Conservation (phyloP, 345 rosid genomes). For the Aegle marmelos region DNA sequence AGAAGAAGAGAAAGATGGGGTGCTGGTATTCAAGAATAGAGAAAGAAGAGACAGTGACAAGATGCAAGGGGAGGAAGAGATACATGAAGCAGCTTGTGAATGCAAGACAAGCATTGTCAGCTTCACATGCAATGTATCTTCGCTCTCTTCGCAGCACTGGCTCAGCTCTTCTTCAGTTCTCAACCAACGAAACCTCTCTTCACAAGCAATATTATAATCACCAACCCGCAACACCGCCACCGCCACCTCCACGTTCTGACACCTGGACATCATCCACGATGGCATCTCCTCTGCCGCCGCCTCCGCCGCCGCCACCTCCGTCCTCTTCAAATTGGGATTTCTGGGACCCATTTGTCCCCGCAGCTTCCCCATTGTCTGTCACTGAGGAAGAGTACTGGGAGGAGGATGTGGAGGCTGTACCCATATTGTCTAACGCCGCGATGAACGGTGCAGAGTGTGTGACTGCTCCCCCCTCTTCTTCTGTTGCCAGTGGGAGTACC, state of each 20-base stretch:
- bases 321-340: conserved; percentile 81
- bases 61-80: conserved; percentile 85
- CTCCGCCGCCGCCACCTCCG: conserved; percentile 72
- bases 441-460: conserved; percentile 35
- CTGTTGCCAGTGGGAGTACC: conserved; percentile 59
- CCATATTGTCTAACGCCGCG: conserved; percentile 40
- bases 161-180: conserved; percentile 73
- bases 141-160: conserved; percentile 86
- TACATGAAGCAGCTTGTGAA: conserved; percentile 80
- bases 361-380: conserved; percentile 43
- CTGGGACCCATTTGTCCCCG: conserved; percentile 83
- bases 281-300: conserved; percentile 47
- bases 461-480: conserved; percentile 50
- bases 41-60: conserved; percentile 78
- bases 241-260: conserved; percentile 42
- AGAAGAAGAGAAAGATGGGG: conserved; percentile 51
- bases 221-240: conserved; percentile 23
- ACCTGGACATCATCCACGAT: conserved; percentile 73
- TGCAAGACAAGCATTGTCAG: conserved; percentile 80
- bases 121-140: conserved; percentile 81
- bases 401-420: conserved; percentile 52
- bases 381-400: conserved; percentile 60
- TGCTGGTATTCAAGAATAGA: conserved; percentile 78
- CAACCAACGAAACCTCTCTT: conserved; percentile 60
- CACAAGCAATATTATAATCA: conserved; percentile 44